Evolutionary conservation across 1,284 basidiomycete species (phyloP).

Genomic region (Papiliotrema nemorosa): DNA sequence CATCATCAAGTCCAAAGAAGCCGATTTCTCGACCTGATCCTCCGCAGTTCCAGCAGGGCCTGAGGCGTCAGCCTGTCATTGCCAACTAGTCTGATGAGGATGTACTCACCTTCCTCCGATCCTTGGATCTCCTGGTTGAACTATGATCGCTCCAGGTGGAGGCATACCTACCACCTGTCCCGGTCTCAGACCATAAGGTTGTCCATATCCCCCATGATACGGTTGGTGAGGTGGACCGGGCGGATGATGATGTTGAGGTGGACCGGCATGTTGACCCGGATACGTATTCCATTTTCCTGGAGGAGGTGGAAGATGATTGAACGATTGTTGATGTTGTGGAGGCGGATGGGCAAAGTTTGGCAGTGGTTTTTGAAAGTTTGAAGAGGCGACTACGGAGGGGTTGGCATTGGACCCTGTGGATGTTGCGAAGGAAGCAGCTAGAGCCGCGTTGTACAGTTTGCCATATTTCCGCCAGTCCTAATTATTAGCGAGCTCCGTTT

Average conservation of each 20-base stretch:
- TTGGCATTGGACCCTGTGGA: constrained; percentile 20
- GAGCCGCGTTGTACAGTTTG: constrained; percentile 40
- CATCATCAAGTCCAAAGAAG: constrained; percentile 42
- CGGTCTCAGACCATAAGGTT: constrained; percentile 11
- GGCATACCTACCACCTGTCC: constrained; percentile 14
- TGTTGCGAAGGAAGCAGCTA: constrained; percentile 36
- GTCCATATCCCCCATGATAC: constrained; percentile 5
- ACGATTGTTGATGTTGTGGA: constrained; percentile 6
- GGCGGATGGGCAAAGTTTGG: constrained; percentile 25
- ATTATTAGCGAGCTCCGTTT: background rate
- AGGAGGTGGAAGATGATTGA: constrained; percentile 19
- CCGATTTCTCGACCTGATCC: constrained; percentile 33
- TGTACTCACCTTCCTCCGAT: constrained; percentile 42
- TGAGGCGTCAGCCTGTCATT: constrained; percentile 2
- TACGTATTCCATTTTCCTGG: constrained; percentile 24
- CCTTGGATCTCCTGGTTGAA: constrained; percentile 42
- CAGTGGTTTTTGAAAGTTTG: constrained; percentile 42
- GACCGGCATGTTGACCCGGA: constrained; percentile 21
- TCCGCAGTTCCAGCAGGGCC: constrained; percentile 36
- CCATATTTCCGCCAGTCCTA: constrained; percentile 49
- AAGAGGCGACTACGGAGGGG: constrained; percentile 21
- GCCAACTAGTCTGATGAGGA: background rate
- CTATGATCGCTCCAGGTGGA: constrained; percentile 33
- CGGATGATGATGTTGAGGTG: constrained; percentile 10
- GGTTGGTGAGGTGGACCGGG: constrained; percentile 16